Percentiles rank a stretch among this genome's conserved stretches.
phyloP scores from a whole-genome alignment of 2,329 filamentous ascomycete species.

The Fusarium sp. region DNA sequence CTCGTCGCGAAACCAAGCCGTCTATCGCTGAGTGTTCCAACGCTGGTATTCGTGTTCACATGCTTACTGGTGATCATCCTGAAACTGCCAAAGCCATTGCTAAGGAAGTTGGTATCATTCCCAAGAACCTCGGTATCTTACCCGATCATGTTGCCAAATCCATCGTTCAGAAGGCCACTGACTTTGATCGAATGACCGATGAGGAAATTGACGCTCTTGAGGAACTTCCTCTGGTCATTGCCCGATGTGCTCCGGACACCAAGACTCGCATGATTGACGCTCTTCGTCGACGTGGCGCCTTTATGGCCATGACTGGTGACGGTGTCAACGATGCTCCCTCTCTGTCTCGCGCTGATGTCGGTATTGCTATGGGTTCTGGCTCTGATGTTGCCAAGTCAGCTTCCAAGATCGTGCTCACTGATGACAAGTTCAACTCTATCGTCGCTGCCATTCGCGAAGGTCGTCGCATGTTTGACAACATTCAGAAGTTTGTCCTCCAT shows the following conservation, averaged over 20 bases:
- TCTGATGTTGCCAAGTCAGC: constrained; percentile 89
- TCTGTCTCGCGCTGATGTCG: constrained; percentile 83
- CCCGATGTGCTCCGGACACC: constrained; percentile 85
- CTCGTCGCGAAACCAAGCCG: constrained; percentile 80
- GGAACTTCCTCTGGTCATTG: constrained; percentile 82
- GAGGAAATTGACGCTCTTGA: constrained; percentile 80
- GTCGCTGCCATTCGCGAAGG: constrained; percentile 86
- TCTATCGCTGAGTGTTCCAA: constrained; percentile 77
- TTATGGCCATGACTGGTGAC: constrained; percentile 89
- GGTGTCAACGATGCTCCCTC: constrained; percentile 90
- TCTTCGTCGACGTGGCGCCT: constrained; percentile 79
- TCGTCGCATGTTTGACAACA: constrained; percentile 87
- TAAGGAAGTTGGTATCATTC: constrained; percentile 81
- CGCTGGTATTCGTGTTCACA: constrained; percentile 83
- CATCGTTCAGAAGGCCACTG: constrained; percentile 79
- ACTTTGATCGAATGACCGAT: constrained; percentile 83
- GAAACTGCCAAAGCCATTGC: constrained; percentile 84
- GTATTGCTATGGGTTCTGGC: constrained; percentile 91
- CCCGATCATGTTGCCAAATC: constrained; percentile 72
- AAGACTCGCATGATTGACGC: constrained; percentile 94
- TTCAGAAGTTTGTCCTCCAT: constrained; percentile 88
- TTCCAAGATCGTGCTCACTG: constrained; percentile 83
- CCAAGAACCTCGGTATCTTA: constrained; percentile 69
- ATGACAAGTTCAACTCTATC: constrained; percentile 91
- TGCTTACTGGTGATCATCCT: constrained; percentile 86